phyloP scores from a whole-genome alignment of 441 rosid species.

The Euphorbia celastroides region DNA sequence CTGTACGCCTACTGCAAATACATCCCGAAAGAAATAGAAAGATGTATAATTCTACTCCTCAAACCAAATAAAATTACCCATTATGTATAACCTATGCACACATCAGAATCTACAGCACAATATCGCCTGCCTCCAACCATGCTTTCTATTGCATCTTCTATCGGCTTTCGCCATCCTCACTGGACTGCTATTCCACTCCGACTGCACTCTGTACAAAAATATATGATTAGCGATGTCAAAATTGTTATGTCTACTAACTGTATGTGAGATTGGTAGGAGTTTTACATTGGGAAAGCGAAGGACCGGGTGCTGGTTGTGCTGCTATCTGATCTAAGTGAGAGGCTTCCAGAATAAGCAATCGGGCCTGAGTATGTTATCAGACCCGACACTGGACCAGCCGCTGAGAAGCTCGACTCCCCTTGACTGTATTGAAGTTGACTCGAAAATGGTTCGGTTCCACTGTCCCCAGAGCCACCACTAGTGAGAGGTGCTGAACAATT shows the following conservation, averaged over 20 bases:
- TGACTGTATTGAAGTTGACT: slow-evolving; percentile 23
- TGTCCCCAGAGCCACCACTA: slow-evolving; percentile 1
- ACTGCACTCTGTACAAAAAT: slow-evolving; percentile 51
- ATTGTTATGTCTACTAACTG: too few species aligned
- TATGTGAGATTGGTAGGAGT: slow-evolving; percentile 1
- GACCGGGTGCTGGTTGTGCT: slow-evolving; percentile 88
- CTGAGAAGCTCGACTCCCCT: slow-evolving; percentile 79
- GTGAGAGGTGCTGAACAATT: slow-evolving; percentile 21
- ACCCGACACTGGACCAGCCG: slow-evolving; percentile 49
- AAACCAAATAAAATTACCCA: too few species aligned
- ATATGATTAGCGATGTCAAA: neutral
- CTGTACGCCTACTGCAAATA: slow-evolving; percentile 12
- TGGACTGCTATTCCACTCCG: slow-evolving; percentile 89
- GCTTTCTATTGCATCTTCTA: slow-evolving; percentile 42
- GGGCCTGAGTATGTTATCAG: slow-evolving; percentile 63
- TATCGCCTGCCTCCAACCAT: slow-evolving; percentile 56
- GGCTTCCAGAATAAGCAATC: slow-evolving; percentile 62
- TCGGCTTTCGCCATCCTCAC: slow-evolving; percentile 83
- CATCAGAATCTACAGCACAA: slow-evolving; percentile 88
- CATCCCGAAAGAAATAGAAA: slow-evolving; percentile 15
- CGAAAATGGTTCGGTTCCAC: slow-evolving; percentile 17
- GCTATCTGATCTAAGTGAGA: slow-evolving; percentile 77
- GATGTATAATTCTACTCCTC: neutral
- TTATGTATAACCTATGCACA: slow-evolving; percentile 29
- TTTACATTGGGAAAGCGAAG: slow-evolving; percentile 81